Conservation (phyloP, 2,329 filamentous ascomycete genomes). For the Cercospora berteroae region DNA sequence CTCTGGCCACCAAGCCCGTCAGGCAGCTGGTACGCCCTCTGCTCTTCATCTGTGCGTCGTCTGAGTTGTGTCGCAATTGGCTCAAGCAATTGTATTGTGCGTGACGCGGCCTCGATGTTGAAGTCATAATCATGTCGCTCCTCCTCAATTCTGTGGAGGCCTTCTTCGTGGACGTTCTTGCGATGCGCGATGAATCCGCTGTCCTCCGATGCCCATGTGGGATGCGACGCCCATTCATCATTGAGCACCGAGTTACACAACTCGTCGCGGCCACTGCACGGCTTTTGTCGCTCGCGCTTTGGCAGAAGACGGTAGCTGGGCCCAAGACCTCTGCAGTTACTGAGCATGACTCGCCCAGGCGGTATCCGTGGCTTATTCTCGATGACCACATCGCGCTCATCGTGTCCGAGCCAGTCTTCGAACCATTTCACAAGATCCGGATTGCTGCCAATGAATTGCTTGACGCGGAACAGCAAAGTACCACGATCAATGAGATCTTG, state of each 20-base stretch:
- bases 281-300: conserved; percentile 83
- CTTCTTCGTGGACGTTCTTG: conserved; percentile 94
- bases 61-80: conserved; percentile 89
- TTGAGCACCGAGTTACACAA: conserved; percentile 92
- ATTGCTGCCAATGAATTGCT: conserved; percentile 82
- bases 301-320: conserved; percentile 93
- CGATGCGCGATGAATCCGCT: conserved; percentile 96
- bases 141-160: conserved; percentile 92
- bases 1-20: conserved; percentile 85
- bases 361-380: conserved; percentile 75
- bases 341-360: conserved; percentile 80
- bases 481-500: conserved; percentile 88
- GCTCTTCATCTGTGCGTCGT: conserved; percentile 62
- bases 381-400: conserved; percentile 72
- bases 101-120: conserved; percentile 91
- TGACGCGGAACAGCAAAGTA: conserved; percentile 77
- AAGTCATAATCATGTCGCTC: conserved; percentile 98
- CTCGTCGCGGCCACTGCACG: conserved; percentile 90
- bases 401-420: conserved; percentile 76
- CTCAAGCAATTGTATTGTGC: conserved; percentile 93
- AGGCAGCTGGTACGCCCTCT: conserved; percentile 76
- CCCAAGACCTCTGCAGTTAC: conserved; percentile 91
- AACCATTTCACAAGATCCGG: conserved; percentile 87
- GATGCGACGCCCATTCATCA: conserved; percentile 97
- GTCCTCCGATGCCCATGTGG: conserved; percentile 97